Conservation (phyloP, 768 basidiomycete genomes). For the Tubosaeta brunneosetosa region DNA sequence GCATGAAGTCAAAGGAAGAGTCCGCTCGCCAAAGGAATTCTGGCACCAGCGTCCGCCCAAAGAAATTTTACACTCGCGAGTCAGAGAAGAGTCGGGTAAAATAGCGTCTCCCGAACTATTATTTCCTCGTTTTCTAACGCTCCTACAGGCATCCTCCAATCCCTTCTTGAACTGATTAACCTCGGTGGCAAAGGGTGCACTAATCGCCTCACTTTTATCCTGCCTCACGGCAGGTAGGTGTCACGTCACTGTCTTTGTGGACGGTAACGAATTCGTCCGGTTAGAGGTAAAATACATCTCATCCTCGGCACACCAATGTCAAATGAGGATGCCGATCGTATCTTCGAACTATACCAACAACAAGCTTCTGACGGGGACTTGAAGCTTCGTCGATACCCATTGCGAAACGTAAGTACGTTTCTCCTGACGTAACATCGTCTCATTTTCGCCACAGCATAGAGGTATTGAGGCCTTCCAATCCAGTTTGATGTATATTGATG, state of each 20-base stretch:
- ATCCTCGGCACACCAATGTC: constrained; percentile 35
- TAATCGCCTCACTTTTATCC: constrained; percentile 43
- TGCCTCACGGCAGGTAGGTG: constrained; percentile 45
- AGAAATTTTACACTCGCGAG: constrained; percentile 25
- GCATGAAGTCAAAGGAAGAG: constrained; percentile 16
- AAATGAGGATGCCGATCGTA: constrained; percentile 45
- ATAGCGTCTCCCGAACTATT: not conserved
- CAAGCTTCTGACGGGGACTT: constrained; percentile 55
- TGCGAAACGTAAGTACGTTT: constrained; percentile 47
- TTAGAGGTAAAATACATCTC: constrained; percentile 60
- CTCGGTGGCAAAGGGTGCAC: constrained; percentile 24
- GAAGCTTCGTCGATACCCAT: constrained; percentile 66
- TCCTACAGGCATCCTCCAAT: constrained; percentile 16
- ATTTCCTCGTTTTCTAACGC: not conserved
- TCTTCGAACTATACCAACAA: constrained; percentile 63
- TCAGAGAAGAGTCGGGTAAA: constrained; percentile 29
- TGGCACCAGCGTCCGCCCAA: constrained; percentile 29
- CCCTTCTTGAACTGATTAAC: constrained; percentile 14
- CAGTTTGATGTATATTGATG: constrained; percentile 4
- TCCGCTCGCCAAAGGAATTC: constrained; percentile 35
- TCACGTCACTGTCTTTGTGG: not conserved
- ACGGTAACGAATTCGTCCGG: not conserved
- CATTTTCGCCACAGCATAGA: constrained; percentile 51
- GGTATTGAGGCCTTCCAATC: constrained; percentile 35
- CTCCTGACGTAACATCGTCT: constrained; percentile 5